These are phyloP conservation scores for Leccinellum luteum DNA, from an alignment of 768 basidiomycete genomes.

Conservation along the genomic window DNA sequence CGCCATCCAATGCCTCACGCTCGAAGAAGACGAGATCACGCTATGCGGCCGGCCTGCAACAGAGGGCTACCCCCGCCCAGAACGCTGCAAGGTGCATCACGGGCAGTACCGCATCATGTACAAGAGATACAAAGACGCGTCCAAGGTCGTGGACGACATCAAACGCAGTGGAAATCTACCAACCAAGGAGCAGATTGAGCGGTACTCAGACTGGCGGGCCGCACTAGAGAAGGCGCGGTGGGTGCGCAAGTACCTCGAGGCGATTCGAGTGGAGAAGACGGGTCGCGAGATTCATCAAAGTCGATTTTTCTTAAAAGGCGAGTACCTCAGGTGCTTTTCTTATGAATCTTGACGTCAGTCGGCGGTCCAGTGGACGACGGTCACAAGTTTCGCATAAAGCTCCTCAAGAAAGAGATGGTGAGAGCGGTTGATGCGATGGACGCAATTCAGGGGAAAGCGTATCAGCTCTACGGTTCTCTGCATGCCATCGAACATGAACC, in stretches of 20 bases:
- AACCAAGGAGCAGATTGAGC: slow-evolving; percentile 11
- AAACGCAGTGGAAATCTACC: slow-evolving; percentile 16
- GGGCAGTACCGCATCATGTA: slow-evolving; percentile 24
- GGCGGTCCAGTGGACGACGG: slow-evolving; percentile 27
- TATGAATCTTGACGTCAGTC: not conserved
- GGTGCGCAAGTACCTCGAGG: slow-evolving; percentile 30
- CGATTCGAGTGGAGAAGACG: slow-evolving; percentile 30
- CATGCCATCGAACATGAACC: not conserved
- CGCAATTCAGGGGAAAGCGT: slow-evolving; percentile 17
- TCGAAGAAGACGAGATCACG: slow-evolving; percentile 28
- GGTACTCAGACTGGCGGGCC: slow-evolving; percentile 8
- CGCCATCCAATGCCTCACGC: slow-evolving; percentile 12
- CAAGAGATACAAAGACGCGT: slow-evolving; percentile 28
- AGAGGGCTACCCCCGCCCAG: slow-evolving; percentile 14
- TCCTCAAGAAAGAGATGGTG: slow-evolving; percentile 30
- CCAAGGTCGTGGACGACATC: slow-evolving; percentile 22
- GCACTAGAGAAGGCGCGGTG: slow-evolving; percentile 21
- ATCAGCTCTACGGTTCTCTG: slow-evolving; percentile 16
- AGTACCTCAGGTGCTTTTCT: not conserved
- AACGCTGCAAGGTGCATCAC: slow-evolving; percentile 27
- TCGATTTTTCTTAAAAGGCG: slow-evolving; percentile 35
- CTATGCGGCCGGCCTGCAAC: slow-evolving; percentile 20
- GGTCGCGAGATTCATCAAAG: slow-evolving; percentile 31
- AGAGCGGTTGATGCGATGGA: slow-evolving; percentile 19
- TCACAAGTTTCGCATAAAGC: slow-evolving; percentile 29